These are phyloP conservation scores for Alliaria petiolata DNA, from an alignment of 345 rosid genomes.

Conservation along the genomic window DNA sequence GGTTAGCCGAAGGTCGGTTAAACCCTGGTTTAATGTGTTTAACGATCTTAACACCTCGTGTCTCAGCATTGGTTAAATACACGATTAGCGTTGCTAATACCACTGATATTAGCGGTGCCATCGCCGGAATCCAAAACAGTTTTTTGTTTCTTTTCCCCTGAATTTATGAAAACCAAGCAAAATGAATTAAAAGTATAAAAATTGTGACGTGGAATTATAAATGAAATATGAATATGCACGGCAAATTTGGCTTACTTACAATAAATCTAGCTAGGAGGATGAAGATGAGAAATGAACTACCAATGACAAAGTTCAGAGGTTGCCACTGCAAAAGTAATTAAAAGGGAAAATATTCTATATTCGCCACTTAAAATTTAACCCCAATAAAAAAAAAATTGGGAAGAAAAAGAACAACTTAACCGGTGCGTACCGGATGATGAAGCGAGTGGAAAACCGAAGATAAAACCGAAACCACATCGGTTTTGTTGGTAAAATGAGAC, in stretches of 20 bases:
- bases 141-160: constrained; percentile 78
- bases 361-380: neutral
- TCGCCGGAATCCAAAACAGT: constrained; percentile 80
- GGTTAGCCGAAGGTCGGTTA: constrained; percentile 57
- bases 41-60: constrained; percentile 70
- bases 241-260: constrained; percentile 43
- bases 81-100: constrained; percentile 68
- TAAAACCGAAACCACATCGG: constrained; percentile 71
- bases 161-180: neutral
- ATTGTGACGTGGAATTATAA: neutral
- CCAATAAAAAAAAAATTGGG: neutral
- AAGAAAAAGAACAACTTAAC: neutral
- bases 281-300: constrained; percentile 72
- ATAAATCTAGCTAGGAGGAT: constrained; percentile 67
- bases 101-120: constrained; percentile 75
- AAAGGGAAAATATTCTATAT: neutral
- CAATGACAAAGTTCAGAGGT: constrained; percentile 68
- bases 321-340: constrained; percentile 55
- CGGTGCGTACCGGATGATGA: constrained; percentile 46
- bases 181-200: too few relatives aligned
- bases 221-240: neutral
- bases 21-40: constrained; percentile 72
- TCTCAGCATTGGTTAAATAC: constrained; percentile 55
- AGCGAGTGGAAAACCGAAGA: constrained; percentile 57
- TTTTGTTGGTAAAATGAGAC: constrained; percentile 68